A percentile compares a stretch with the other conserved stretches of the same genome.
Evolutionary conservation across 2,329 filamentous ascomycete species (phyloP).

Genomic region (Sporothrix phasma): DNA sequence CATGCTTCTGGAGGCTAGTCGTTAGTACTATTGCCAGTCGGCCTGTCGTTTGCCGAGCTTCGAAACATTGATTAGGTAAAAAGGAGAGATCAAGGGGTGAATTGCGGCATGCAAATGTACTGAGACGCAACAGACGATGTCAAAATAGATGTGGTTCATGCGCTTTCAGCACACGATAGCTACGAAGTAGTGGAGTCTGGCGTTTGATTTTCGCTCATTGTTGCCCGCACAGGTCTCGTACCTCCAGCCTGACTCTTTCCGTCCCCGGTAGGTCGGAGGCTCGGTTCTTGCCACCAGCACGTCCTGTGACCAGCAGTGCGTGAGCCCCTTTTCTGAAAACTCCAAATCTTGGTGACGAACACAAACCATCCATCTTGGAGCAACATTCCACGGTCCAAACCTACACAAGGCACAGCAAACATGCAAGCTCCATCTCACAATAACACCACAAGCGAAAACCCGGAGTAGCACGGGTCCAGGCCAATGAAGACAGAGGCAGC

Average conservation of each 20-base stretch:
- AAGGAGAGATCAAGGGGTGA: not conserved
- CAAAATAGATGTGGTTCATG: not conserved
- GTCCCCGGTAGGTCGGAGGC: not conserved
- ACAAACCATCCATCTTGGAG: no score
- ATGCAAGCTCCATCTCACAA: no score
- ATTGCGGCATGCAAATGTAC: no score
- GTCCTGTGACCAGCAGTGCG: not conserved
- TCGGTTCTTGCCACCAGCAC: not conserved
- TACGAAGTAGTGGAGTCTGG: not conserved
- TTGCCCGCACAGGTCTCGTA: constrained; percentile 2
- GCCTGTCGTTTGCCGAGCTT: not conserved
- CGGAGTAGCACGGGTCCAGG: no score
- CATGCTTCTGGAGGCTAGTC: not conserved
- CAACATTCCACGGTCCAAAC: no score
- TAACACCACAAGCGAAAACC: no score
- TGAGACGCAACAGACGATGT: not conserved
- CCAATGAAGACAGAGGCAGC: no score
- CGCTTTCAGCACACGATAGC: no score
- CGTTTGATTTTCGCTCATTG: not conserved
- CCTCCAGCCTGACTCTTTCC: not conserved
- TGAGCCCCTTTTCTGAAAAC: not conserved
- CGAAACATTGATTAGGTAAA: not conserved
- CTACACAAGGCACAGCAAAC: no score
- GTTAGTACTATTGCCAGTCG: not conserved
- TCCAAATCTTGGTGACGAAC: not conserved